These are phyloP conservation scores for Lachnellula arida DNA, from an alignment of 2,329 filamentous ascomycete species.

Conservation along the genomic window DNA sequence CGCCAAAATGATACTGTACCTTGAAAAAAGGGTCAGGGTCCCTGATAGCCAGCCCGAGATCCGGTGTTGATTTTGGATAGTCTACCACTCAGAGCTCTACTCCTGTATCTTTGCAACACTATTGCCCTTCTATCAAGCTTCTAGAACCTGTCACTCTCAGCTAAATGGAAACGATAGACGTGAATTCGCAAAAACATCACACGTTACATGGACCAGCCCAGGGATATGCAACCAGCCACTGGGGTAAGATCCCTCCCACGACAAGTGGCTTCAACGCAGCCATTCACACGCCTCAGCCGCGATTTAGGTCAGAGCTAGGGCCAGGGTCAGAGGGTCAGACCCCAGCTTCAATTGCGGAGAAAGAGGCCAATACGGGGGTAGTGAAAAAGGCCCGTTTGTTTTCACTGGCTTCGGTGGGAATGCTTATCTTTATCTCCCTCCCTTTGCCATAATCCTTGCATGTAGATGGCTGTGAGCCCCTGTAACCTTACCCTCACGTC, in stretches of 20 bases:
- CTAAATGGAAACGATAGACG: too few relatives aligned
- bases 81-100: background rate
- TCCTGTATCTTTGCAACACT: background rate
- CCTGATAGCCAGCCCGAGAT: too few relatives aligned
- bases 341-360: background rate
- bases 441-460: too few relatives aligned
- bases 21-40: too few relatives aligned
- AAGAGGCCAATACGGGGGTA: background rate
- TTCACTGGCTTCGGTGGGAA: background rate
- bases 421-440: too few relatives aligned
- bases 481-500: too few relatives aligned
- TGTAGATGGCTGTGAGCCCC: too few relatives aligned
- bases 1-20: too few relatives aligned
- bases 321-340: too few relatives aligned
- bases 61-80: too few relatives aligned
- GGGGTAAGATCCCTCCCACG: background rate
- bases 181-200: conserved; percentile 8
- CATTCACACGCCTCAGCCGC: background rate
- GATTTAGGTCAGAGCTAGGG: background rate
- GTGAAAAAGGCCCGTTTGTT: background rate
- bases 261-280: background rate
- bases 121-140: background rate
- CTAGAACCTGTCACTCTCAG: background rate
- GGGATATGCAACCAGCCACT: conserved; percentile 20
- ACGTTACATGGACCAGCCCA: conserved; percentile 22